phyloP scores from a whole-genome alignment of 2,329 filamentous ascomycete species.

The Hypoxylon sp. region DNA sequence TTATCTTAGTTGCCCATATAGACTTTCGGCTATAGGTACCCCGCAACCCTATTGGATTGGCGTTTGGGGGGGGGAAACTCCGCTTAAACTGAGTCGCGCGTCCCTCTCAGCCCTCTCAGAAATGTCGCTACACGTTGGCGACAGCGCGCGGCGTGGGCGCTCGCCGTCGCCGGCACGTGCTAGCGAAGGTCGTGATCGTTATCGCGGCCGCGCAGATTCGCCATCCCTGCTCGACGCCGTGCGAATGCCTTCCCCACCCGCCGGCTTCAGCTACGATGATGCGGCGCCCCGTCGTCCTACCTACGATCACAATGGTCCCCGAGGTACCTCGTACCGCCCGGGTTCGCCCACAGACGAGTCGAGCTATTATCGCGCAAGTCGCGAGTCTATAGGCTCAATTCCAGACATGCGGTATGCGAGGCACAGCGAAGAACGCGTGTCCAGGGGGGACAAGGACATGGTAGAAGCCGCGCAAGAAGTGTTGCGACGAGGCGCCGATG shows the following conservation, averaged over 20 bases:
- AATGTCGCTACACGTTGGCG: conserved; percentile 69
- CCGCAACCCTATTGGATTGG: conserved; percentile 21
- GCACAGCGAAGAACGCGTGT: conserved; percentile 43
- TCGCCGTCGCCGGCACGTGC: conserved; percentile 63
- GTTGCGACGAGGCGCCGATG: conserved; percentile 52
- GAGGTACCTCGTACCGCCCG: conserved; percentile 55
- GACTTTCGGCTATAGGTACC: conserved; percentile 32
- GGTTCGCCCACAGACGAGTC: conserved; percentile 52
- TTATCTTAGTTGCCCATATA: conserved; percentile 14
- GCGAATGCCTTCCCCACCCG: conserved; percentile 58
- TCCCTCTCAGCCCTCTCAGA: background rate
- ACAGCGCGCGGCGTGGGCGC: conserved; percentile 61
- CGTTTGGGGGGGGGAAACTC: conserved; percentile 21
- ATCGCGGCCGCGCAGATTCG: conserved; percentile 53
- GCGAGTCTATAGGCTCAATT: conserved; percentile 37
- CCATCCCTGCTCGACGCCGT: conserved; percentile 59
- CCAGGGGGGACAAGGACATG: conserved; percentile 50
- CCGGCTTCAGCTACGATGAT: conserved; percentile 60
- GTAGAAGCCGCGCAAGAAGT: conserved; percentile 48
- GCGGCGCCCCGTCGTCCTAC: conserved; percentile 52
- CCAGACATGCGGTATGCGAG: conserved; percentile 35
- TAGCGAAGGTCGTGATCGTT: conserved; percentile 56
- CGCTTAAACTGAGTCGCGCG: conserved; percentile 22
- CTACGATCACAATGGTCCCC: conserved; percentile 55
- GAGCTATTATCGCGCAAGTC: conserved; percentile 48